Conservation (phyloP, 2,329 filamentous ascomycete species). For the Pestalotiopsis sp. region DNA sequence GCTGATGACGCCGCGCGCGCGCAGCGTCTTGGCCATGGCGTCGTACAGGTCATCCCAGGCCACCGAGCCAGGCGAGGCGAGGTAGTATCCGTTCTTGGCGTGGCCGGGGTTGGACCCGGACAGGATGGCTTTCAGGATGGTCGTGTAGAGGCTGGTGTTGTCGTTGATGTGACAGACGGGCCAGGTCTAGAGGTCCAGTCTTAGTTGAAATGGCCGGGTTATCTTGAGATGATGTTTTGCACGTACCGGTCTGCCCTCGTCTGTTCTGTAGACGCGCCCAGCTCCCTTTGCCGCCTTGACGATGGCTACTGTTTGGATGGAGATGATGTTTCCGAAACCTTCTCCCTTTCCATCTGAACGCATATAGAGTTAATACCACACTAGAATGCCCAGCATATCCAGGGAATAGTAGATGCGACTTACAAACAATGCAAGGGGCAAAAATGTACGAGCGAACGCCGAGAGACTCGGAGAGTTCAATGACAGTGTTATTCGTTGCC, state of each 20-base stretch:
- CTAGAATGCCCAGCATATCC: not conserved
- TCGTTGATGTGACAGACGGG: slow-evolving; percentile 56
- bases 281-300: slow-evolving; percentile 46
- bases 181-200: slow-evolving; percentile 41
- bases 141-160: slow-evolving; percentile 47
- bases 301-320: slow-evolving; percentile 53
- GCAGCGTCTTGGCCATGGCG: slow-evolving; percentile 45
- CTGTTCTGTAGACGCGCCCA: slow-evolving; percentile 44
- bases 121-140: slow-evolving; percentile 48
- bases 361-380: not conserved
- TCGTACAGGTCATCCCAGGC: slow-evolving; percentile 54
- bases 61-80: slow-evolving; percentile 51
- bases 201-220: too few species aligned
- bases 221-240: not conserved
- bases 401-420: slow-evolving; percentile 13
- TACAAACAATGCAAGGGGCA: slow-evolving; percentile 54
- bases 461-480: slow-evolving; percentile 42
- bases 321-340: slow-evolving; percentile 53
- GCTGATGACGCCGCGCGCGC: slow-evolving; percentile 40
- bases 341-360: slow-evolving; percentile 44
- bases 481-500: slow-evolving; percentile 43
- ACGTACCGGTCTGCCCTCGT: slow-evolving; percentile 39
- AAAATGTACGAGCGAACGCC: slow-evolving; percentile 56
- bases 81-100: slow-evolving; percentile 51
- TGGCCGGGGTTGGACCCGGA: slow-evolving; percentile 36